These are phyloP conservation scores for Amorphotheca resinae DNA, from an alignment of 495 filamentous ascomycete genomes.

Conservation along the genomic window DNA sequence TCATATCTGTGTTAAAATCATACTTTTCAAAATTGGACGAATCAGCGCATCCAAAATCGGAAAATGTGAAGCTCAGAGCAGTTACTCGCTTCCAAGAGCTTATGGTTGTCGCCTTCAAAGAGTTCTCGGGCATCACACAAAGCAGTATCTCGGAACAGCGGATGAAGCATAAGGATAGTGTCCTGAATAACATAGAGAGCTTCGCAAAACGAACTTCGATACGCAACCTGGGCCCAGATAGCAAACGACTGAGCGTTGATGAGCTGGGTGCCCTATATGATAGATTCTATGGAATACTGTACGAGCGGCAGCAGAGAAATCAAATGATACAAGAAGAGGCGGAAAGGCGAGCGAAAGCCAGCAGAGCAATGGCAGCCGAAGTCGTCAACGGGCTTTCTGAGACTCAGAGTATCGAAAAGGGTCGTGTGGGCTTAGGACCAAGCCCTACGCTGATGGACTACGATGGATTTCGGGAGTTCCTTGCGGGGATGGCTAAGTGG, in stretches of 20 bases:
- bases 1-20: constrained; percentile 88
- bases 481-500: constrained; percentile 82
- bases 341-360: constrained; percentile 46
- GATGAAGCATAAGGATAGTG: constrained; percentile 80
- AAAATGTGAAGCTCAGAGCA: constrained; percentile 82
- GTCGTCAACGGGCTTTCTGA: constrained; percentile 30
- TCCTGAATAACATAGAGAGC: constrained; percentile 87
- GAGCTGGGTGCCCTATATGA: constrained; percentile 87
- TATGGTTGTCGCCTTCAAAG: constrained; percentile 97
- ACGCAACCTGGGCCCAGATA: constrained; percentile 88
- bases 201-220: constrained; percentile 96
- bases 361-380: constrained; percentile 40
- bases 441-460: constrained; percentile 91
- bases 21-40: constrained; percentile 92
- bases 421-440: constrained; percentile 79
- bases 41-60: constrained; percentile 87
- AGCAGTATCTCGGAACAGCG: constrained; percentile 80
- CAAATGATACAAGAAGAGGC: constrained; percentile 66
- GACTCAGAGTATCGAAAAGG: constrained; percentile 47
- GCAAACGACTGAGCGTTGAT: constrained; percentile 72
- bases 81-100: constrained; percentile 95
- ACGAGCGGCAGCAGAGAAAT: constrained; percentile 77
- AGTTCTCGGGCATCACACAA: constrained; percentile 92
- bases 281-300: constrained; percentile 78
- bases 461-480: constrained; percentile 84